These are phyloP conservation scores for Nemania diffusa DNA, from an alignment of 2,329 filamentous ascomycete species.

Conservation along the genomic window DNA sequence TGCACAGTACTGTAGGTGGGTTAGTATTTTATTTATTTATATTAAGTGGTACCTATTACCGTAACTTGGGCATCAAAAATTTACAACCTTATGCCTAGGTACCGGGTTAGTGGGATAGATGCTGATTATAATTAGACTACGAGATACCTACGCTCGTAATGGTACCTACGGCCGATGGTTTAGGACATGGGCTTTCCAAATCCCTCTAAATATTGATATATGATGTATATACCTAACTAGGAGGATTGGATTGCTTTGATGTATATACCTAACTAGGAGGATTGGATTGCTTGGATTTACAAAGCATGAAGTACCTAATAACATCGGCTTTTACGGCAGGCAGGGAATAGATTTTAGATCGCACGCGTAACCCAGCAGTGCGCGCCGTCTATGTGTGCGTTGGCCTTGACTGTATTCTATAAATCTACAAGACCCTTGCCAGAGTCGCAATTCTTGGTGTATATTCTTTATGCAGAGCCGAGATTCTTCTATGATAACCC, in stretches of 20 bases:
- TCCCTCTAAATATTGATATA: not conserved
- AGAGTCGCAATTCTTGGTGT: conserved; percentile 14
- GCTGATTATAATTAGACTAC: not conserved
- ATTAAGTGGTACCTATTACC: not conserved
- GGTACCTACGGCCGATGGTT: not conserved
- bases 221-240: not conserved
- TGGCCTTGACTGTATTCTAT: conserved; percentile 24
- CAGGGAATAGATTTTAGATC: conserved; percentile 4
- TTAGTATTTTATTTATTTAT: not conserved
- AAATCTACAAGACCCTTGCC: conserved; percentile 28
- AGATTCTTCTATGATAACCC: conserved; percentile 32
- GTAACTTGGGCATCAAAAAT: not conserved
- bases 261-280: not conserved
- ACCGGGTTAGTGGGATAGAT: not conserved
- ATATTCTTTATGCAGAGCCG: conserved; percentile 27
- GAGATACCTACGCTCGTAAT: not conserved
- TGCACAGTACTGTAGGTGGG: not conserved
- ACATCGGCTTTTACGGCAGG: not conserved
- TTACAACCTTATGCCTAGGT: not conserved
- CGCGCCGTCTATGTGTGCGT: not conserved
- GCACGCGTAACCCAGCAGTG: not conserved
- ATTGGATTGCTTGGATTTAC: not conserved
- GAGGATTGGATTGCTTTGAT: not conserved
- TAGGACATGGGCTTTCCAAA: not conserved
- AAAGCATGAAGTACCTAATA: not conserved